Conservation (phyloP, 2,329 filamentous ascomycete genomes). For the Hymenoscyphus infarciens region DNA sequence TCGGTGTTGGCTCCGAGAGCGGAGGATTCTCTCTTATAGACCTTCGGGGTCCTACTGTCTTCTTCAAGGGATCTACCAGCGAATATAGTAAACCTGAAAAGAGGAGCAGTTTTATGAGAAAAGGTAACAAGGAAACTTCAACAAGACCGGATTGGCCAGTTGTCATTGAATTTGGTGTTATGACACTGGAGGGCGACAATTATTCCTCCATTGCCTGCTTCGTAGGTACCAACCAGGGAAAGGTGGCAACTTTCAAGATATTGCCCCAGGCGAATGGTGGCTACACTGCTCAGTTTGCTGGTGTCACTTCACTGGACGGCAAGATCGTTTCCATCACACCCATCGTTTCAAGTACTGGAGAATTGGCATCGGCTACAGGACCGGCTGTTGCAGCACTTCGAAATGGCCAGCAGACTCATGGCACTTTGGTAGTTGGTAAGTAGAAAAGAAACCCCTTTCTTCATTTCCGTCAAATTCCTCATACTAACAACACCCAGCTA, state of each 20-base stretch:
- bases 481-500: slow-evolving; percentile 42
- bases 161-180: slow-evolving; percentile 82
- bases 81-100: slow-evolving; percentile 78
- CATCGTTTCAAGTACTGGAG: slow-evolving; percentile 74
- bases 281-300: slow-evolving; percentile 71
- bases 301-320: slow-evolving; percentile 63
- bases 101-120: slow-evolving; percentile 65
- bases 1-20: slow-evolving; percentile 79
- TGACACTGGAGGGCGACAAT: slow-evolving; percentile 89
- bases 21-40: slow-evolving; percentile 82
- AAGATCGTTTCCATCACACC: slow-evolving; percentile 73
- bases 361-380: slow-evolving; percentile 71
- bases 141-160: slow-evolving; percentile 69
- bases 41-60: slow-evolving; percentile 79
- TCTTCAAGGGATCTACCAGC: slow-evolving; percentile 68
- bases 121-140: slow-evolving; percentile 47
- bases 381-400: slow-evolving; percentile 71
- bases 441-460: slow-evolving; percentile 12
- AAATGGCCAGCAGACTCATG: slow-evolving; percentile 71
- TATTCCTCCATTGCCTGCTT: slow-evolving; percentile 95
- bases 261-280: slow-evolving; percentile 66
- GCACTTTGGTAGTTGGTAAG: slow-evolving; percentile 72
- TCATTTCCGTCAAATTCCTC: neutral
- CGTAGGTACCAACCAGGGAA: slow-evolving; percentile 81
- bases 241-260: slow-evolving; percentile 85